These are phyloP conservation scores for Pyrenophora teres DNA, from an alignment of 2,329 filamentous ascomycete species.

Conservation along the genomic window DNA sequence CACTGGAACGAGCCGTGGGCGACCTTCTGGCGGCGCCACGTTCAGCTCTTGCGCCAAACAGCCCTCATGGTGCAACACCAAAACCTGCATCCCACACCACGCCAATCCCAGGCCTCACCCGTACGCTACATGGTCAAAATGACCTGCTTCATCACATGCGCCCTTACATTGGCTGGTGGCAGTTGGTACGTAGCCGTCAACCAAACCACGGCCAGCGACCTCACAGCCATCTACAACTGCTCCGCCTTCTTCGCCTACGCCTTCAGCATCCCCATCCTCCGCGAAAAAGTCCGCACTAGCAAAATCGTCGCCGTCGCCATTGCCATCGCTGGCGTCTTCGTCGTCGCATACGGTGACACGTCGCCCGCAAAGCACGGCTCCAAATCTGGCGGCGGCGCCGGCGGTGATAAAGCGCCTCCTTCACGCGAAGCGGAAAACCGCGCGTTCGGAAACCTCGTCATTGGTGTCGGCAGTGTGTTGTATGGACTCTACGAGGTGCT, in stretches of 20 bases:
- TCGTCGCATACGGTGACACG: constrained; percentile 91
- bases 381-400: constrained; percentile 60
- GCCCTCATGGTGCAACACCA: constrained; percentile 85
- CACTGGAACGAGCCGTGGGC: constrained; percentile 79
- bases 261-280: constrained; percentile 87
- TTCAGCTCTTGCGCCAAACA: constrained; percentile 66
- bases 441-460: constrained; percentile 85
- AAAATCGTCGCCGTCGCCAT: constrained; percentile 87
- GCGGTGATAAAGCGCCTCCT: constrained; percentile 53
- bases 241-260: constrained; percentile 98
- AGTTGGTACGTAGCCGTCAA: constrained; percentile 97
- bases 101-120: constrained; percentile 56
- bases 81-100: constrained; percentile 67
- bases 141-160: constrained; percentile 80
- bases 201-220: constrained; percentile 87
- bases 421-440: constrained; percentile 66
- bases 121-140: constrained; percentile 77
- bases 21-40: constrained; percentile 80
- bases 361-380: constrained; percentile 59
- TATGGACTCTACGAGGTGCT: constrained; percentile 98
- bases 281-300: constrained; percentile 80
- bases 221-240: constrained; percentile 99
- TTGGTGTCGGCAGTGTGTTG: constrained; percentile 85
- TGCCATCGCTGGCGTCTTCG: constrained; percentile 84
- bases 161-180: constrained; percentile 86